Base-by-base conservation (phyloP, 2,329 filamentous ascomycete species). In the Ceratocystis albifundus region DNA sequence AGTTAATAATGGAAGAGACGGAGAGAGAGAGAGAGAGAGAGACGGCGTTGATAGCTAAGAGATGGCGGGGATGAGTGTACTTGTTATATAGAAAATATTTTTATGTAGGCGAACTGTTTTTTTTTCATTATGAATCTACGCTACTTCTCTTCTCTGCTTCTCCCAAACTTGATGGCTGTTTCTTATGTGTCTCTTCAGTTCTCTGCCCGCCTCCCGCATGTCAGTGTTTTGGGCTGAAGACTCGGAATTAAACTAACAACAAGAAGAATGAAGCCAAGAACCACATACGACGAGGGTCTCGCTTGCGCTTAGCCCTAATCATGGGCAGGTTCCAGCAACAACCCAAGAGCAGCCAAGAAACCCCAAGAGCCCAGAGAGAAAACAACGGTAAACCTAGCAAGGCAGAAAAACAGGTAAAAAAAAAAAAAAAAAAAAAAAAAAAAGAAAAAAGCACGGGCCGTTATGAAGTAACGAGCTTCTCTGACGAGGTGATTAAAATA, bases 201-300 rank as follows among this genome's bases (percentile, higher is more conserved):
- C 53, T 59, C 25, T 59, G 53, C 25, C 25, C 25, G 53, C 22
- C 32, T 59, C 53, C 53, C 53, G 53, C 32, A 25, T 59, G 53
- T 59, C 53, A 59, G 53, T 59, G 53, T 59, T 59, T 59, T 59
- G 53, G 53, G 25, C 53, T 5, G 53, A 59, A 59, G 53, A 36
- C 28, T 59, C 4, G 25, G 53, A 59, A 32, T 32, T 59, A 59
- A 59, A 59, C 28, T 28, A 28, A 32, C 25, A 59, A 4, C 53
- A 32, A 4, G 28, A 17, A 25, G 36, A 41, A 41, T 41, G 12
- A 41, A 41, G 36, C 36, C 36, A 41, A 59, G 53, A 59, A 59
- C 15, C 20, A 25, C 28, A 15, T 28, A 59, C 25, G 12, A 59
- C 28, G 53, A 59, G 53, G 53, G 10, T 32, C 28, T 59, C 53